A percentile compares a stretch with the other conserved stretches of the same genome.
Evolutionary conservation across 2,329 filamentous ascomycete species (phyloP).

Genomic region (Botrytis porri): DNA sequence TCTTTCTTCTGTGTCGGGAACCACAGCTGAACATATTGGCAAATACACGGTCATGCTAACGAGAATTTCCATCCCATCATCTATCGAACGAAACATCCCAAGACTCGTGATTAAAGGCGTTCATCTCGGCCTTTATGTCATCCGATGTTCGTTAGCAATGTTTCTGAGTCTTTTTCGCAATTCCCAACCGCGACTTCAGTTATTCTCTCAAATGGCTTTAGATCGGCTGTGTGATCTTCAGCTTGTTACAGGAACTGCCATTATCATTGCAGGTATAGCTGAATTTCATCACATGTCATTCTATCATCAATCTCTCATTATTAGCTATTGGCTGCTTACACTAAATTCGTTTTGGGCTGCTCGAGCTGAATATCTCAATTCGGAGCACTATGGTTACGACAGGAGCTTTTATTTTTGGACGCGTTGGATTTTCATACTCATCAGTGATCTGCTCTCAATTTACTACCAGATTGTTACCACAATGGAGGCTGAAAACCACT

Average conservation of each 20-base stretch:
- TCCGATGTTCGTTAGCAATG: conserved; percentile 3
- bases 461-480: conserved; percentile 17
- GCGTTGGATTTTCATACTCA: conserved; percentile 10
- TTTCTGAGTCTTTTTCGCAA: conserved; percentile 9
- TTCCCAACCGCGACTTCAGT: neutral
- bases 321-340: conserved; percentile 23
- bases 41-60: conserved; percentile 13
- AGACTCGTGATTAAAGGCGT: neutral
- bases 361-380: conserved; percentile 17
- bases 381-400: conserved; percentile 8
- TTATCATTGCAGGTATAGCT: conserved; percentile 22
- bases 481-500: conserved; percentile 12
- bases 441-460: conserved; percentile 16
- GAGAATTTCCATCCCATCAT: neutral
- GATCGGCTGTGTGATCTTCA: conserved; percentile 24
- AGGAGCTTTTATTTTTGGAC: conserved; percentile 22
- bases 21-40: conserved; percentile 11
- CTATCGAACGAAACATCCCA: neutral
- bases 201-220: conserved; percentile 18
- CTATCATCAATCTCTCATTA: conserved; percentile 24
- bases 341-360: conserved; percentile 25
- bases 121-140: neutral
- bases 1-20: conserved; percentile 1
- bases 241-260: conserved; percentile 21
- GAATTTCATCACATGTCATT: conserved; percentile 20